Percentiles rank a stretch among this genome's conserved stretches.
phyloP scores from a whole-genome alignment of 2,329 filamentous ascomycete species.

The Akanthomyces muscarius region DNA sequence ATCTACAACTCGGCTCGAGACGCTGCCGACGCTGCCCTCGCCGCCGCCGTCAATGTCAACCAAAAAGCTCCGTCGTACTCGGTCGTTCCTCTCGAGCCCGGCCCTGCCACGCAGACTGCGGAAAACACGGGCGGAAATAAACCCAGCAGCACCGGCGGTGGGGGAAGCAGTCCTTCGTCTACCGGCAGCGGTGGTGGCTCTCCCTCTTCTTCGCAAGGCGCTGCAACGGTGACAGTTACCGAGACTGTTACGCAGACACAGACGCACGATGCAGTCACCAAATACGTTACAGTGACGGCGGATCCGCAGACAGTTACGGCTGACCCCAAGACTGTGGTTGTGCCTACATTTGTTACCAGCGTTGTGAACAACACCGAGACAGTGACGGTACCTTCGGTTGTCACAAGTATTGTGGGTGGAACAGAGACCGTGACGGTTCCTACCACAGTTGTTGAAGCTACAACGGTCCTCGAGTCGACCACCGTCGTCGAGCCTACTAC shows the following conservation, averaged over 20 bases:
- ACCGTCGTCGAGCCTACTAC: slow-evolving; percentile 26
- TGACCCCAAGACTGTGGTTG: neutral
- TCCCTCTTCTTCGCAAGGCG: slow-evolving; percentile 7
- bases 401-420: neutral
- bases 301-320: slow-evolving; percentile 20
- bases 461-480: neutral
- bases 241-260: slow-evolving; percentile 36
- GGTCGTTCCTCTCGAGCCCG: slow-evolving; percentile 37
- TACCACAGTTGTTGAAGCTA: neutral
- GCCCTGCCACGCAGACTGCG: slow-evolving; percentile 8
- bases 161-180: slow-evolving; percentile 3
- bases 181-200: slow-evolving; percentile 15
- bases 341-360: neutral
- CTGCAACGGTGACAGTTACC: slow-evolving; percentile 16
- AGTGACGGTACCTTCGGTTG: slow-evolving; percentile 24
- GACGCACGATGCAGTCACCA: slow-evolving; percentile 29
- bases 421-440: slow-evolving; percentile 7
- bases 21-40: slow-evolving; percentile 3
- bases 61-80: slow-evolving; percentile 33
- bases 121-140: slow-evolving; percentile 19
- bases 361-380: slow-evolving; percentile 23
- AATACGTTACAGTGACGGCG: slow-evolving; percentile 25
- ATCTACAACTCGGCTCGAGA: slow-evolving; percentile 18
- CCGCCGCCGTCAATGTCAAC: neutral
- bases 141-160: slow-evolving; percentile 23